Evolutionary conservation across 768 basidiomycete genomes (phyloP), one percentile per base, ranked within the genome.

Genomic region (Pulveroboletus ravenelii): DNA sequence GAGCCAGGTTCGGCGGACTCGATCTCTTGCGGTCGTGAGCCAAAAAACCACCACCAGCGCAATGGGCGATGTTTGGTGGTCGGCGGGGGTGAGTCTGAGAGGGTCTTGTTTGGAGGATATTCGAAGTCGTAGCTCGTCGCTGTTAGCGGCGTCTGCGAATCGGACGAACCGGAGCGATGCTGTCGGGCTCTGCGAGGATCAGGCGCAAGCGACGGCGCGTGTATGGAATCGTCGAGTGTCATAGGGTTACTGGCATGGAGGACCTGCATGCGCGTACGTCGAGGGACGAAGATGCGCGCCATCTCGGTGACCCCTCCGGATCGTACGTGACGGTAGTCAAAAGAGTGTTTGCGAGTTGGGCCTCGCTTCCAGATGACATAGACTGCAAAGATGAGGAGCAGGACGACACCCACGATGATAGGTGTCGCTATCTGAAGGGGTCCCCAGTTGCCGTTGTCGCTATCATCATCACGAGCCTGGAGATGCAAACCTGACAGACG

Each of bases 371-470:
- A 68, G 31, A 65, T 38, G 51, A 70, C 36, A 31, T 57, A 59
- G 31, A 23, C 50, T 15, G 32, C 46, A 31, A 67, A 61, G 29
- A 62, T 6, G 1, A 63, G 40, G 23, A 68, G 40, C 14, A 73
- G 61, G 35, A 30, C 58, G 5, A 61, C 57, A 27, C 68, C 73
- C 10, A 71, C 66, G 37, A 72, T 61, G 47, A 63, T 58, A 7
- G 73, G 72, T 0, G 61, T 38, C 10, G 62, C 65, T 41, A 73
- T 70, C 44, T 74, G 72, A 8, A 66, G 32, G 13, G 67, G 6
- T 13, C 44, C 44, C 69, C 69, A 71, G 15, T 27, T 6, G 25
- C 31, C 17, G 14, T 25, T 34, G 31, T 10, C 32, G 20, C n/a
- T 3, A 13, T 15, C 42, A 12, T 48, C 53, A 18, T 52, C 44